Evolutionary conservation across 306 rosid genomes (phyloP).

Genomic region (Glycine soja): DNA sequence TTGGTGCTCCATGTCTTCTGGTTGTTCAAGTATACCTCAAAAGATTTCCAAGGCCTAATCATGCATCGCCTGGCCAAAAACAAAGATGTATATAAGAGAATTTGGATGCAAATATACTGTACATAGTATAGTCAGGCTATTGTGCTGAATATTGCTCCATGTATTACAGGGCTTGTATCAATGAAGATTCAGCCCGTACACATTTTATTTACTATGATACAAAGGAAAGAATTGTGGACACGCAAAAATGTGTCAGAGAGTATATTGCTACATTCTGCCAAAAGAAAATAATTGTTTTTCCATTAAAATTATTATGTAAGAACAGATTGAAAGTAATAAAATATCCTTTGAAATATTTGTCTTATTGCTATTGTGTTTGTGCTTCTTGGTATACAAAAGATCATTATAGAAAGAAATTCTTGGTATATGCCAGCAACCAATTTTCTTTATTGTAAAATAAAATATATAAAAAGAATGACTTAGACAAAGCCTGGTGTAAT

Average conservation of each 20-base stretch:
- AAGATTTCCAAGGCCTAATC: slow-evolving; percentile 33
- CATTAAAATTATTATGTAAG: slow-evolving; percentile 27
- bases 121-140: slow-evolving; percentile 46
- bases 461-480: too few relatives aligned
- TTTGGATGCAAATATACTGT: slow-evolving; percentile 55
- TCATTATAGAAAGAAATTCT: background rate
- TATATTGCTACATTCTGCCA: slow-evolving; percentile 24
- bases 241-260: slow-evolving; percentile 31
- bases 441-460: too few relatives aligned
- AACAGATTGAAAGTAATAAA: slow-evolving; percentile 50
- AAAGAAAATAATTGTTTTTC: slow-evolving; percentile 31
- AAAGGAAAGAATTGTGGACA: slow-evolving; percentile 4
- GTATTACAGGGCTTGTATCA: slow-evolving; percentile 49
- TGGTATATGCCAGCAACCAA: background rate
- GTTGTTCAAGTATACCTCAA: slow-evolving; percentile 40
- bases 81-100: slow-evolving; percentile 55
- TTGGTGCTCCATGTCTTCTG: slow-evolving; percentile 23
- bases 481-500: background rate
- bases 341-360: background rate
- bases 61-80: background rate
- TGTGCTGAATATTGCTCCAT: slow-evolving; percentile 49
- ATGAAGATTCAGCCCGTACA: slow-evolving; percentile 45
- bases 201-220: background rate
- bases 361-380: background rate
- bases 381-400: too few relatives aligned